Base-by-base conservation (phyloP, 1,284 basidiomycete genomes). In the Ceratorhiza oryzae-sativae region DNA sequence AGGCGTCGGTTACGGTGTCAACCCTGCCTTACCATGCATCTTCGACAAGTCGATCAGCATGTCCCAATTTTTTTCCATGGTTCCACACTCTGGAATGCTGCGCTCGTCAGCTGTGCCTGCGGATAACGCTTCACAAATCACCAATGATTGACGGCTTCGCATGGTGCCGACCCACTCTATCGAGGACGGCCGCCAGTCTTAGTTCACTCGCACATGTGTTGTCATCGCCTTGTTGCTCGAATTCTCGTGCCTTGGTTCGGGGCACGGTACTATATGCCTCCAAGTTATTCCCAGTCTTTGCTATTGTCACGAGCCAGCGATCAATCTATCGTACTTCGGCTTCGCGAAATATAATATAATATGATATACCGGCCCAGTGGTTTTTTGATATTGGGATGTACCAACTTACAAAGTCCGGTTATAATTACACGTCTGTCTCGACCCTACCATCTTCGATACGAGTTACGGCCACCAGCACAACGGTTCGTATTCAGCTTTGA, bases 91-190 rank as follows among this genome's bases (percentile, higher is more conserved):
- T 32, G 45, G 39, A 49, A 67, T 10, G 32, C n/a, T 18, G 15
- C 23, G 18, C 32, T 13, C 18, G n/a, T 41, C 25, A 30, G 49
- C 49, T 63, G 41, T 49, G 61, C 61, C 46, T 63, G 36, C 32
- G 55, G 12, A 20, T n/a, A 56, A 36, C 30, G 55, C 30, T 23
- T 63, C 41, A 48, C 30, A 56, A 27, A 49, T 42, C 13, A 27
- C 8, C 61, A 23, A 34, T 34, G 3, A 45, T 30, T 49, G 45
- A 49, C 61, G 49, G 61, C 39, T 30, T 63, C 61, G 20, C 46
- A 49, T 63, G 61, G 61, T 30, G 4, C 61, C 12, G 32, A 36
- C 13, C 55, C 36, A 23, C 30, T 12, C 8, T 51, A n/a, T 18
- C 49, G 6, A 25, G 30, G 23, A 10, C 49, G 5, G 23, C 12